These are phyloP conservation scores for Cucumis hystrix DNA, from an alignment of 306 rosid genomes.

Conservation along the genomic window DNA sequence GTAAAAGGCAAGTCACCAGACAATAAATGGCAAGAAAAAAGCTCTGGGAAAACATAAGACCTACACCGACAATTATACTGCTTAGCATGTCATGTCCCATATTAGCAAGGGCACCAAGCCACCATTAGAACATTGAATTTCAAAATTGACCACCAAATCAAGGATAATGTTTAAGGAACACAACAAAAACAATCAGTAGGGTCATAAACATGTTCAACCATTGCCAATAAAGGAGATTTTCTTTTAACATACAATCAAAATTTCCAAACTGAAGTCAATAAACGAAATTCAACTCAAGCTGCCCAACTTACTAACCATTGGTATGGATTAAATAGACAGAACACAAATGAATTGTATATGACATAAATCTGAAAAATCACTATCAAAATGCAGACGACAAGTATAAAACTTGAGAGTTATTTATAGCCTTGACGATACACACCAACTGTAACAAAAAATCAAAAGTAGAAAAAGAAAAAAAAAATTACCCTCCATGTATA, in stretches of 20 bases:
- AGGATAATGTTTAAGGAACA: background rate
- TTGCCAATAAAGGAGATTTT: background rate
- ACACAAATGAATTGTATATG: background rate
- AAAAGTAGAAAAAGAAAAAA: background rate
- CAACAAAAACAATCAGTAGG: background rate
- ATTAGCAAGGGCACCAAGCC: background rate
- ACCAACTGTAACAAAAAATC: background rate
- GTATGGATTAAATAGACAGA: background rate
- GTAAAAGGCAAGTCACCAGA: background rate
- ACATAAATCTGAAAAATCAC: background rate
- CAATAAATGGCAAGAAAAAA: background rate
- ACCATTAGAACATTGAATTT: background rate
- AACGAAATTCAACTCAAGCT: background rate
- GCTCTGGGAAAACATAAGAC: background rate
- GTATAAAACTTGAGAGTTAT: conserved; percentile 2
- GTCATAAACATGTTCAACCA: background rate
- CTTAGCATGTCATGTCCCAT: background rate
- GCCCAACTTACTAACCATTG: background rate
- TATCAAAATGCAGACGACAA: background rate
- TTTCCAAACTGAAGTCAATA: background rate
- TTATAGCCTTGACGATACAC: background rate
- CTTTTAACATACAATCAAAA: background rate
- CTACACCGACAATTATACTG: background rate
- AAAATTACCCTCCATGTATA: background rate
- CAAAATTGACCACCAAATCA: background rate